Evolutionary conservation across 1,284 basidiomycete species (phyloP).

Genomic region (Marasmius fiardii): DNA sequence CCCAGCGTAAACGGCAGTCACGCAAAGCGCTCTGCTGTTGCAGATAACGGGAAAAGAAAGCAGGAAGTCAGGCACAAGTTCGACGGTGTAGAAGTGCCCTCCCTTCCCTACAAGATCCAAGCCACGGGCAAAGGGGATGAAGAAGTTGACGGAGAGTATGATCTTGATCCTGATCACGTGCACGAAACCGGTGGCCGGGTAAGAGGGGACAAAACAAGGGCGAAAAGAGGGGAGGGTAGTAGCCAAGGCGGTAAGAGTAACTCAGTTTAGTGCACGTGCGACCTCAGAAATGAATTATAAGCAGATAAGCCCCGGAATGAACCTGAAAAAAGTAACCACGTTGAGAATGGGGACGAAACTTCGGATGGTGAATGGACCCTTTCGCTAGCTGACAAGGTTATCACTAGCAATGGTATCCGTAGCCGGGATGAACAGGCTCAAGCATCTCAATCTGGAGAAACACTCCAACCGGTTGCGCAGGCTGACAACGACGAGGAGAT

Average conservation of each 20-base stretch:
- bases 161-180: neutral
- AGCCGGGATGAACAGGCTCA: neutral
- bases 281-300: no score
- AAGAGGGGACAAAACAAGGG: no score
- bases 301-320: neutral
- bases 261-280: neutral
- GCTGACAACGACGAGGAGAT: neutral
- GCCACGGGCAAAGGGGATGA: neutral
- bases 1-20: neutral
- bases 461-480: neutral
- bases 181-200: neutral
- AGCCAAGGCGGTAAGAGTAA: neutral
- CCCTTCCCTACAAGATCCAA: neutral
- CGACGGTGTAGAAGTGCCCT: neutral
- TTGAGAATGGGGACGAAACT: neutral
- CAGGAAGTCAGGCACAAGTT: neutral
- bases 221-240: no score
- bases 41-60: no score
- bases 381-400: neutral
- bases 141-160: neutral
- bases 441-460: neutral
- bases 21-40: neutral
- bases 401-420: neutral
- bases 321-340: neutral
- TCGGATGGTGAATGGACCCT: neutral